phyloP scores from a whole-genome alignment of 2,329 filamentous ascomycete genomes.

The Pyricularia grisea region DNA sequence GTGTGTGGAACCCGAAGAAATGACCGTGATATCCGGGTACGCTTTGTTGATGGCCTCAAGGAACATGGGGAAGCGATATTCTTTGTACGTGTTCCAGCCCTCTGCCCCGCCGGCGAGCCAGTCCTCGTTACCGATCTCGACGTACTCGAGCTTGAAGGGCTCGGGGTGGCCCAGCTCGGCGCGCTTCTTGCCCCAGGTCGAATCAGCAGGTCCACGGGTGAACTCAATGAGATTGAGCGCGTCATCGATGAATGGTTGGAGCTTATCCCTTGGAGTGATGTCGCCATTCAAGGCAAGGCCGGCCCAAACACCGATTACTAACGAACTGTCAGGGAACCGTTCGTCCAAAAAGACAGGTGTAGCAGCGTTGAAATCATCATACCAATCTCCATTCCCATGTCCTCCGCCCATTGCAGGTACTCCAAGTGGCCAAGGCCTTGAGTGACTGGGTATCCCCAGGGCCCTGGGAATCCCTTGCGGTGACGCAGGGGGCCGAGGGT shows the following conservation, averaged over 20 bases:
- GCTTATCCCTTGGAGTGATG: slow-evolving; percentile 37
- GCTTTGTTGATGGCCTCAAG: slow-evolving; percentile 40
- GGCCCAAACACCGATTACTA: slow-evolving; percentile 42
- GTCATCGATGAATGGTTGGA: slow-evolving; percentile 47
- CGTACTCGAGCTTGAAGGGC: slow-evolving; percentile 50
- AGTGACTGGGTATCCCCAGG: slow-evolving; percentile 53
- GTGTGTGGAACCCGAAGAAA: slow-evolving; percentile 22
- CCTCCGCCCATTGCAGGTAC: slow-evolving; percentile 51
- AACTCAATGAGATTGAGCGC: slow-evolving; percentile 57
- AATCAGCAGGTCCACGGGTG: slow-evolving; percentile 41
- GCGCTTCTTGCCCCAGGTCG: slow-evolving; percentile 47
- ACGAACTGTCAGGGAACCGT: neutral
- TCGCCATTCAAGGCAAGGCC: slow-evolving; percentile 47
- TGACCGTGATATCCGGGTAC: slow-evolving; percentile 17
- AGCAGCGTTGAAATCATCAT: neutral
- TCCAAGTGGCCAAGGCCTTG: slow-evolving; percentile 54
- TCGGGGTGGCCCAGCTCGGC: slow-evolving; percentile 50
- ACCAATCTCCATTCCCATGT: slow-evolving; percentile 47
- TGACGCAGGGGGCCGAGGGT: slow-evolving; percentile 43
- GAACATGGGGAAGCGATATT: slow-evolving; percentile 50
- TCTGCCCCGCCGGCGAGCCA: slow-evolving; percentile 41
- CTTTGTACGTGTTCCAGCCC: slow-evolving; percentile 37
- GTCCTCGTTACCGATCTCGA: slow-evolving; percentile 63
- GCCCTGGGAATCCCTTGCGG: slow-evolving; percentile 44
- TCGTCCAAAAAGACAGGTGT: neutral